Conservation (phyloP, 768 basidiomycete species). For the Boletus huronensis region DNA sequence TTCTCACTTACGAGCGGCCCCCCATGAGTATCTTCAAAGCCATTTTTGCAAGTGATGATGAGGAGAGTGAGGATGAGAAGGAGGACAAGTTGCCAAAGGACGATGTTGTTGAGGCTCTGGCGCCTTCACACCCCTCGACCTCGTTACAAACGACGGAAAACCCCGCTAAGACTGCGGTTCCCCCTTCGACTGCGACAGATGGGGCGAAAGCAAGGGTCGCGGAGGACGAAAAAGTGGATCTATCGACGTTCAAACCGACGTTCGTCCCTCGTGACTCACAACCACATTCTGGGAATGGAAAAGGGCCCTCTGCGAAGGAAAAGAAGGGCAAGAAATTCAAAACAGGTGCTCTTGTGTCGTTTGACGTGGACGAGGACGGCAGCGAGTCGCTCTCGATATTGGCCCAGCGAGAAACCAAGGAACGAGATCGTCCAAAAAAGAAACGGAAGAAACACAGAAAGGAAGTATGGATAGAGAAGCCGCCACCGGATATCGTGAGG, state of each 20-base stretch:
- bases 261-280: constrained; percentile 59
- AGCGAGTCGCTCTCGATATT: constrained; percentile 34
- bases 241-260: constrained; percentile 81
- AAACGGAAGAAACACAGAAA: constrained; percentile 41
- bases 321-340: constrained; percentile 49
- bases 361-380: constrained; percentile 69
- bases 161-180: neutral
- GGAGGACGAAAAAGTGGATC: constrained; percentile 40
- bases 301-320: constrained; percentile 44
- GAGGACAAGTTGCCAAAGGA: constrained; percentile 26
- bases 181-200: neutral
- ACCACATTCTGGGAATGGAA: constrained; percentile 40
- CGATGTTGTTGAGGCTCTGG: neutral
- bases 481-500: constrained; percentile 48
- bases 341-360: constrained; percentile 57
- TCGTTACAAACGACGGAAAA: neutral
- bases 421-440: constrained; percentile 39
- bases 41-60: constrained; percentile 94
- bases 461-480: constrained; percentile 70
- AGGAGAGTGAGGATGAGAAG: constrained; percentile 72
- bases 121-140: constrained; percentile 11
- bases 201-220: neutral
- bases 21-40: constrained; percentile 95
- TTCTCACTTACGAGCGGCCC: constrained; percentile 83
- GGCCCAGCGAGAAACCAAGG: constrained; percentile 33